Evolutionary conservation across 2,329 filamentous ascomycete species (phyloP).

Genomic region (Diaporthe destruens): DNA sequence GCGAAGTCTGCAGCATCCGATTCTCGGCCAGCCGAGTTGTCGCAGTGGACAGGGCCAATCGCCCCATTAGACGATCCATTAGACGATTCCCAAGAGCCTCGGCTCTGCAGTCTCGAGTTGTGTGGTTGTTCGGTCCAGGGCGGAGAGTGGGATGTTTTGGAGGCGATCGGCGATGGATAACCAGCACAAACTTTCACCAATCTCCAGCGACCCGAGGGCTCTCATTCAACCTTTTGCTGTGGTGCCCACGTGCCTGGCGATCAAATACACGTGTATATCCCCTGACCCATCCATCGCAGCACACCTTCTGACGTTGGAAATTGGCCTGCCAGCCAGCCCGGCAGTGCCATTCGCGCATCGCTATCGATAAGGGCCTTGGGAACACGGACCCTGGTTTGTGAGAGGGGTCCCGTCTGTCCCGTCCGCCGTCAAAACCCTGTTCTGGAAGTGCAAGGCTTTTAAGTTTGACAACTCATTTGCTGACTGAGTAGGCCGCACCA

Average conservation of each 20-base stretch:
- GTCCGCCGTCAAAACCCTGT: constrained; percentile 9
- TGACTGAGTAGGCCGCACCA: constrained; percentile 24
- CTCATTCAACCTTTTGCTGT: constrained; percentile 30
- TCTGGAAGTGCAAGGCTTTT: constrained; percentile 27
- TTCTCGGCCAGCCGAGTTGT: neutral
- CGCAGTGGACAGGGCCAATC: neutral
- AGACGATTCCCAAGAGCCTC: constrained; percentile 11
- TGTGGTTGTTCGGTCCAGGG: neutral
- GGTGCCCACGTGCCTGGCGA: constrained; percentile 36
- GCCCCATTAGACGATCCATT: neutral
- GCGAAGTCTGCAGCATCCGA: neutral
- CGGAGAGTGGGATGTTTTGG: constrained; percentile 1
- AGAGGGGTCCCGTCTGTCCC: constrained; percentile 21
- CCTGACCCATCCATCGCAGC: constrained; percentile 22
- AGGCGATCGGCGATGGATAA: constrained; percentile 28
- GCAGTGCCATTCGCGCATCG: constrained; percentile 12
- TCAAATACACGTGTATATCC: too few species aligned
- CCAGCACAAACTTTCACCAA: constrained; percentile 32
- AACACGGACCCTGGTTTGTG: constrained; percentile 5
- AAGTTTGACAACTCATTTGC: constrained; percentile 9
- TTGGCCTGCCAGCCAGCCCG: too few species aligned
- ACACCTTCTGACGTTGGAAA: constrained; percentile 26
- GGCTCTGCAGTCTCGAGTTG: neutral
- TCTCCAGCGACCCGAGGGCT: constrained; percentile 7
- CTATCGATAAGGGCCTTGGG: constrained; percentile 39